Evolutionary conservation across 306 rosid genomes (phyloP), one percentile per base, ranked within the genome.

Genomic region (Trifolium fragiferum): DNA sequence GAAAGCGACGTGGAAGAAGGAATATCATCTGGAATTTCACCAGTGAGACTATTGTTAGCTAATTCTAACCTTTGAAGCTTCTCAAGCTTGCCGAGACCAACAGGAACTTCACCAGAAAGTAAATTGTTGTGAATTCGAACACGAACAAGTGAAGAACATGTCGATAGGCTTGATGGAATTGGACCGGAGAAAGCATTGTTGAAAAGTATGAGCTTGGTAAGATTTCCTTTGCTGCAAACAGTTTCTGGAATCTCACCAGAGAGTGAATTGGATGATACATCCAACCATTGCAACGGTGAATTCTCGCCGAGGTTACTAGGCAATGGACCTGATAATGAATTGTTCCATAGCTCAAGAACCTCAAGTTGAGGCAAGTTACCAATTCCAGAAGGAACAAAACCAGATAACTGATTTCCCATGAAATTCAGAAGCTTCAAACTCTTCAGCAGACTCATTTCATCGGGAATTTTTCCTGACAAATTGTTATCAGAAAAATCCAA

Each of bases 121-220:
- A 88, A 78, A 82, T 94, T 94, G 81, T 94, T 94, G 66, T 94
- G 97, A 47, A 90, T 86, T 84, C 97, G 88, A 47, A 92, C 98
- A 9, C 97, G 96, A 79, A 92, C 88, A 8, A 94, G 89, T 2
- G 97, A 92, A 38, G 41, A 66, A 64, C 99, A 94, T 0, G 53
- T 63, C 10, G 98, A 90, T 23, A 94, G 43, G 81, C 82, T 83
- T 33, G 58, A 76, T 2, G 96, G 99, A 79, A 94, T 87, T 19
- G 88, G 76, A 79, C 99, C 93, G 11, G 90, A 77, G 79, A 94
- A 89, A 59, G 79, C 90, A 76, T 94, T 94, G 86, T 85, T 94
- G 90, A 94, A 94, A 54, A 94, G 96, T 62, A 92, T 94, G 37
- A 94, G 99, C 88, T 94, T 94, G 76, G 96, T 92, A 57, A 94